Evolutionary conservation across 192 early-diverging fungal species (phyloP).

Genomic region (Linnemannia schmuckeri): DNA sequence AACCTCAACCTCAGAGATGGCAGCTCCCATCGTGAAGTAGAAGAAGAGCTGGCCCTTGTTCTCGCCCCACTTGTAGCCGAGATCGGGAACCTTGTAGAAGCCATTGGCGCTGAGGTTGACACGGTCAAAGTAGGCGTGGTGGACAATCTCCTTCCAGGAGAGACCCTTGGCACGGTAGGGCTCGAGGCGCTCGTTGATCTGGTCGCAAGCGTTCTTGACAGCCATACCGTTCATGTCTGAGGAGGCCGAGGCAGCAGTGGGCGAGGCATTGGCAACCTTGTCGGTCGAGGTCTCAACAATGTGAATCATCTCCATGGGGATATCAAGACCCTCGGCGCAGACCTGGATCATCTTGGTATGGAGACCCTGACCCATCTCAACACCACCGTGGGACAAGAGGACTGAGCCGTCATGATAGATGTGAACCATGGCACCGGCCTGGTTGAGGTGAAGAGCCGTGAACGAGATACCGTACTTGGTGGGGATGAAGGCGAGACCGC

Average conservation of each 20-base stretch:
- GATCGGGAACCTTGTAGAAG: slow-evolving; percentile 88
- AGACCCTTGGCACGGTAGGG: slow-evolving; percentile 77
- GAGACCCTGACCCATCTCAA: slow-evolving; percentile 95
- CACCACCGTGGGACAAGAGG: slow-evolving; percentile 84
- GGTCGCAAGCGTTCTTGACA: slow-evolving; percentile 82
- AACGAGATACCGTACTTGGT: slow-evolving; percentile 90
- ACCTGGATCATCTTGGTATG: slow-evolving; percentile 92
- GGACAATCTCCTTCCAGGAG: slow-evolving; percentile 61
- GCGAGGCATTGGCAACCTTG: slow-evolving; percentile 81
- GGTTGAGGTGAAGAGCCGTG: slow-evolving; percentile 82
- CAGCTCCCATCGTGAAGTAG: slow-evolving; percentile 90
- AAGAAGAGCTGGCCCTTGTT: slow-evolving; percentile 78
- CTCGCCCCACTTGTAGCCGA: slow-evolving; percentile 80
- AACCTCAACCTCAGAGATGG: slow-evolving; percentile 86
- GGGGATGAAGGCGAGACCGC: slow-evolving; percentile 82
- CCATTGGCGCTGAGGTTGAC: slow-evolving; percentile 85
- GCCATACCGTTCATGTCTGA: slow-evolving; percentile 89
- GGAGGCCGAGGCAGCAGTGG: slow-evolving; percentile 85
- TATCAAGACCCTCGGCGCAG: slow-evolving; percentile 82
- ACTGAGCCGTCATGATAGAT: slow-evolving; percentile 90
- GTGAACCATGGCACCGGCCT: slow-evolving; percentile 87
- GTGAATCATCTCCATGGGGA: slow-evolving; percentile 77
- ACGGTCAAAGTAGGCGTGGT: slow-evolving; percentile 82
- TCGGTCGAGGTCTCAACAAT: slow-evolving; percentile 78
- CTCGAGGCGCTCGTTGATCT: slow-evolving; percentile 76